These are phyloP conservation scores for Spinellus fusiger DNA, from an alignment of 192 early-diverging fungal species.

Conservation along the genomic window DNA sequence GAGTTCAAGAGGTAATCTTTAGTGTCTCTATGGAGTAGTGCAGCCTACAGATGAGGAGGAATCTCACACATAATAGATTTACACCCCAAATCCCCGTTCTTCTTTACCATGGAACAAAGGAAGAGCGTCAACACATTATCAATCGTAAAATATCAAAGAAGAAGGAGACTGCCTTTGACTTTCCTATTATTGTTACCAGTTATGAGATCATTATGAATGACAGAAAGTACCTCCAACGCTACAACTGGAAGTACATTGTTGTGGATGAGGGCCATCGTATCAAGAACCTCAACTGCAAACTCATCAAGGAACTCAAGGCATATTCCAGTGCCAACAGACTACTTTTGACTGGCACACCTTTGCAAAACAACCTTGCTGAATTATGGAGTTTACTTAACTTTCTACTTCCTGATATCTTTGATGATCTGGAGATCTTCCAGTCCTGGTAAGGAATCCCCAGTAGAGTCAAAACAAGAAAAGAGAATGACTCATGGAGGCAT, in stretches of 20 bases:
- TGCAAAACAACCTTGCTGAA: conserved; percentile 91
- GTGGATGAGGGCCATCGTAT: conserved; percentile 96
- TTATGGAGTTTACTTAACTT: conserved; percentile 97
- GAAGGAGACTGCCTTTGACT: conserved; percentile 40
- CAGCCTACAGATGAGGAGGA: background rate
- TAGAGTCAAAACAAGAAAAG: background rate
- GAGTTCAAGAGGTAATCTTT: conserved; percentile 73
- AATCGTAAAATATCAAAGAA: conserved; percentile 58
- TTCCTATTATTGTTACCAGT: conserved; percentile 85
- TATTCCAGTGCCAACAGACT: conserved; percentile 83
- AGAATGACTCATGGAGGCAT: background rate
- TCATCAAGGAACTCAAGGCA: conserved; percentile 80
- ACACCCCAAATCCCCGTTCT: conserved; percentile 73
- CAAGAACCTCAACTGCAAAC: conserved; percentile 92
- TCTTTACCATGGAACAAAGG: conserved; percentile 76
- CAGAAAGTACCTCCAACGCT: conserved; percentile 47
- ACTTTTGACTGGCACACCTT: conserved; percentile 88
- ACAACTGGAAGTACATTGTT: conserved; percentile 86
- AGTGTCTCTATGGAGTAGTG: background rate
- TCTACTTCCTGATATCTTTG: conserved; percentile 92
- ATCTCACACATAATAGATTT: conserved; percentile 58
- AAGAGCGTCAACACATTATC: conserved; percentile 65
- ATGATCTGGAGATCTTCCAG: conserved; percentile 79
- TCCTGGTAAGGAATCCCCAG: conserved; percentile 50
- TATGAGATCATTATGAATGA: conserved; percentile 90